Evolutionary conservation across 2,329 filamentous ascomycete genomes (phyloP), one percentile per base, ranked within the genome.

Genomic region (Claviceps arundinis): DNA sequence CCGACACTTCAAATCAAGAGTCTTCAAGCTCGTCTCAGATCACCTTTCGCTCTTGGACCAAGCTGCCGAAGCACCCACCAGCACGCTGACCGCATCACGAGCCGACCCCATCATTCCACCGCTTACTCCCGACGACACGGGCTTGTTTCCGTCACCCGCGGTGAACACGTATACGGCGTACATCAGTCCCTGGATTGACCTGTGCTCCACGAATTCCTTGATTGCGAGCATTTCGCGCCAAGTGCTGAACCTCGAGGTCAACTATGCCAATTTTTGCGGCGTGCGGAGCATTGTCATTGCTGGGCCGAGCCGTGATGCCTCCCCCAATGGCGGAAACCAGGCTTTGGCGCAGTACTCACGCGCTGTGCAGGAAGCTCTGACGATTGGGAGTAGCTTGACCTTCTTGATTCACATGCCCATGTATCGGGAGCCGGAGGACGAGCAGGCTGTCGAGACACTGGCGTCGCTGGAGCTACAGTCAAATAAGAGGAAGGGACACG

Each of bases 261-360:
- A 89, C 48, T 98, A 96, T 69, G 93, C 94, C 57, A 90, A 89
- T 56, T 98, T 97, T 69, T 96, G 89, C 62, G 94, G 94, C 38
- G 78, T 93, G 47, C 82, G 83, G 52, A 94, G 86, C 67, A 76
- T 97, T 54, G 73, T 97, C 49, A 74, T 98, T 34, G 82, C 85
- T 1, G 89, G 89, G 0, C 93, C 93, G 3, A 78, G 78, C 57
- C 70, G 80, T 14, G 79, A 84, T 57, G 74, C 80, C 53, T 75
- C 76, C 53, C 75, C 73, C 52, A 64, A 73, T 55, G 67, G 70
- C 14, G 72, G 70, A 47, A 69, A 73, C 58, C 70, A 73, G 62
- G 74, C 76, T n/a, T 64, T 78, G 74, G 62, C 84, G 0, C 87
- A 89, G 61, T 98, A 89, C 72, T 87, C 87, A 37, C 83, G 90